phyloP scores from a whole-genome alignment of 192 early-diverging fungal genomes.

The Entrophospora sp. region DNA sequence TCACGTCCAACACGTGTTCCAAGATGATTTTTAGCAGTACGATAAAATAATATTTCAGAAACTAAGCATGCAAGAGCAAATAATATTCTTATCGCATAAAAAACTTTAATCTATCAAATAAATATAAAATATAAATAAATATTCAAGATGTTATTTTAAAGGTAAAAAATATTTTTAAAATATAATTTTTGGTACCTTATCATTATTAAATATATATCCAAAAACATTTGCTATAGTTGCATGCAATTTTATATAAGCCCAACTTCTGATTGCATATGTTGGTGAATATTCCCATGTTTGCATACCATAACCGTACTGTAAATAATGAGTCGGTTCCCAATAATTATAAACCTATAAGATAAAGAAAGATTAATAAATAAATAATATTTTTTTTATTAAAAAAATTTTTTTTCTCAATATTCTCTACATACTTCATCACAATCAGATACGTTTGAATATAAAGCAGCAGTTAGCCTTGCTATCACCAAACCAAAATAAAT shows the following conservation, averaged over 20 bases:
- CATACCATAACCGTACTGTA: slow-evolving; percentile 73
- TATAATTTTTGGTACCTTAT: slow-evolving; percentile 19
- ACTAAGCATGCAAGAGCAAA: slow-evolving; percentile 53
- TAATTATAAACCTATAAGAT: slow-evolving; percentile 76
- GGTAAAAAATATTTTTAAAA: not conserved
- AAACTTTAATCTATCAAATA: slow-evolving; percentile 50
- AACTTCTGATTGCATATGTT: slow-evolving; percentile 80
- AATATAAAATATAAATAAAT: slow-evolving; percentile 14
- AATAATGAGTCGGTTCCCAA: slow-evolving; percentile 90
- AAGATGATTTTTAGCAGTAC: slow-evolving; percentile 48
- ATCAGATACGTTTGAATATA: slow-evolving; percentile 55
- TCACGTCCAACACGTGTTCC: slow-evolving; percentile 61
- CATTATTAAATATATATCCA: slow-evolving; percentile 35
- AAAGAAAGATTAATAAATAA: not conserved
- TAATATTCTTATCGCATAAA: slow-evolving; percentile 61
- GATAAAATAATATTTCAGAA: slow-evolving; percentile 65
- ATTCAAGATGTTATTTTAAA: not conserved
- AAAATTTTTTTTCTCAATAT: not conserved
- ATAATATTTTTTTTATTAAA: not conserved
- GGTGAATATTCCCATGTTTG: slow-evolving; percentile 98
- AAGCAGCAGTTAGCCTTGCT: slow-evolving; percentile 43
- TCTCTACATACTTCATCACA: slow-evolving; percentile 56
- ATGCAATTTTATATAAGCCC: slow-evolving; percentile 65
- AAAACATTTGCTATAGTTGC: slow-evolving; percentile 35
- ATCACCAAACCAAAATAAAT: slow-evolving; percentile 47